Percentiles rank a stretch among this genome's conserved stretches.
phyloP scores from a whole-genome alignment of 2,329 filamentous ascomycete genomes.

The Ceratocystis alfenasii region DNA sequence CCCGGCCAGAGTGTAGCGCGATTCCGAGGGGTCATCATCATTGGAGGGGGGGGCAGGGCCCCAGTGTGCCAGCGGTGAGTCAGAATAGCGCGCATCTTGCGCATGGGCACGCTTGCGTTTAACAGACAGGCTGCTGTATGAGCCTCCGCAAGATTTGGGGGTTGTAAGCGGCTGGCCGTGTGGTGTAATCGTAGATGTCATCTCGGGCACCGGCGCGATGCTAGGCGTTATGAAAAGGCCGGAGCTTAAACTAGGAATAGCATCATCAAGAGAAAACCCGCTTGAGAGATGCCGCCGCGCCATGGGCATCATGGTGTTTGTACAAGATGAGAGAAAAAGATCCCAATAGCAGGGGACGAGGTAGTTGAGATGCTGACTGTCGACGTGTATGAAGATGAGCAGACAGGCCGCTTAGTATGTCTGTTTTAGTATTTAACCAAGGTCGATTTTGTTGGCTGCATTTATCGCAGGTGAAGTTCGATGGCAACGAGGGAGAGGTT shows the following conservation, averaged over 20 bases:
- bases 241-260: conserved; percentile 8
- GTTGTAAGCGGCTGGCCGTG: neutral
- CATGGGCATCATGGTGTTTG: conserved; percentile 12
- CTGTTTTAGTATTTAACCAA: neutral
- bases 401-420: neutral
- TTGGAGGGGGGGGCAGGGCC: neutral
- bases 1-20: conserved; percentile 35
- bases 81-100: neutral
- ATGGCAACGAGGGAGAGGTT: neutral
- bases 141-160: neutral
- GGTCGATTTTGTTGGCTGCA: neutral
- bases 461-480: neutral
- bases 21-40: conserved; percentile 10
- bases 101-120: conserved; percentile 16
- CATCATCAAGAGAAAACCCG: conserved; percentile 13
- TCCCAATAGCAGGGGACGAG: too few species aligned
- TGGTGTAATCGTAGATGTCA: neutral
- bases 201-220: neutral
- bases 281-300: conserved; percentile 9
- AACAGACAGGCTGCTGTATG: neutral
- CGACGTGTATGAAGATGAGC: too few species aligned
- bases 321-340: neutral
- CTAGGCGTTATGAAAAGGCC: neutral
- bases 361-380: neutral
- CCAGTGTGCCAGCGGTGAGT: neutral